phyloP scores from a whole-genome alignment of 2,329 filamentous ascomycete genomes.

The Verticillium nonalfalfae region DNA sequence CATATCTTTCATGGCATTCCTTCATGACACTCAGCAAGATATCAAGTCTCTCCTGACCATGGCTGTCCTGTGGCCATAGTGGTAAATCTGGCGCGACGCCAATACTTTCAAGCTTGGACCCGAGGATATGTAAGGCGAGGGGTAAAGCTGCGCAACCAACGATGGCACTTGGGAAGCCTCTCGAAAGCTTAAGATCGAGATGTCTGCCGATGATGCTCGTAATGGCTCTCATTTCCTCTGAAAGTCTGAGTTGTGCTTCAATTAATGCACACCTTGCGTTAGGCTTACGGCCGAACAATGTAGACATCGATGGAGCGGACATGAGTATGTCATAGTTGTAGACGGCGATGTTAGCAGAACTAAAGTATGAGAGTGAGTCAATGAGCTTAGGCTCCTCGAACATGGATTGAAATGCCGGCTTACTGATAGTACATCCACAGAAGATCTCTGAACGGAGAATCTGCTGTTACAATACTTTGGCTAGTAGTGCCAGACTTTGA shows the following conservation, averaged over 20 bases:
- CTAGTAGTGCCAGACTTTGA: conserved; percentile 14
- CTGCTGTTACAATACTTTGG: conserved; percentile 30
- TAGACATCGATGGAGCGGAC: too few species aligned
- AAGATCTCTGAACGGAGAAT: conserved; percentile 37
- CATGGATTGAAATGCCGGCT: conserved; percentile 8
- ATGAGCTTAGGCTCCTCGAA: too few species aligned
- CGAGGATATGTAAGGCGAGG: conserved; percentile 23
- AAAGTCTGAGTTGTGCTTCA: conserved; percentile 29
- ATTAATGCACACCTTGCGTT: too few species aligned
- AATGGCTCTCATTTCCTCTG: conserved; percentile 34
- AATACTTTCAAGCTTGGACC: conserved; percentile 22
- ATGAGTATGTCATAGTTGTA: conserved; percentile 34
- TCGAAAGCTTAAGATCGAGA: conserved; percentile 32
- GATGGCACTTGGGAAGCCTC: conserved; percentile 40
- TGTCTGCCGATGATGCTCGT: conserved; percentile 40
- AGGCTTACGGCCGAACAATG: too few species aligned
- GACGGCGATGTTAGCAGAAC: conserved; percentile 34
- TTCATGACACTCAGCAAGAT: conserved; percentile 39
- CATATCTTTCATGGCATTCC: conserved; percentile 36
- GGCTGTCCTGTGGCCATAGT: conserved; percentile 20
- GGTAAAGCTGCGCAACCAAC: conserved; percentile 26
- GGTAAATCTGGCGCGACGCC: neutral
- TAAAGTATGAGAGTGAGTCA: conserved; percentile 14
- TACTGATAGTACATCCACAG: conserved; percentile 48
- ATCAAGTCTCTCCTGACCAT: conserved; percentile 36